Evolutionary conservation across 2,329 filamentous ascomycete genomes (phyloP).

Genomic region (Aspergillaceae sp.): DNA sequence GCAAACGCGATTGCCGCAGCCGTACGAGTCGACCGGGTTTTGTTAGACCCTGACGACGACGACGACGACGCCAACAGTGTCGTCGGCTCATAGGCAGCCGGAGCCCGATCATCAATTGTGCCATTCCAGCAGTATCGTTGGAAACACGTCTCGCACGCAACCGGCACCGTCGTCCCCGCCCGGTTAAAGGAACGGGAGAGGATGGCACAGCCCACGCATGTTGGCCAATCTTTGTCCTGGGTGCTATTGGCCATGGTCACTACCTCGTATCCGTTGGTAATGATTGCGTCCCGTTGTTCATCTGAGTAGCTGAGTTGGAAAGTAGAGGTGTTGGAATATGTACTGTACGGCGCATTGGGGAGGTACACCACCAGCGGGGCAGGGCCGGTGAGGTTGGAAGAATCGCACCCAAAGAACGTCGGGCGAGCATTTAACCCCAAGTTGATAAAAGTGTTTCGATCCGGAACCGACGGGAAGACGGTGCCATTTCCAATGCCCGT

Average conservation of each 20-base stretch:
- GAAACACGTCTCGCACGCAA: conserved; percentile 70
- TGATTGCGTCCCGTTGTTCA: conserved; percentile 64
- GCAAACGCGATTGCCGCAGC: conserved; percentile 2
- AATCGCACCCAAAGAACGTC: conserved; percentile 73
- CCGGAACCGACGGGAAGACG: conserved; percentile 63
- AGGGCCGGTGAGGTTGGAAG: conserved; percentile 50
- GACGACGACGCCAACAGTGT: conserved; percentile 2
- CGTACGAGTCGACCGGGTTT: conserved; percentile 1
- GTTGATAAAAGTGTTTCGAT: conserved; percentile 69
- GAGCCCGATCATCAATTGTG: conserved; percentile 40
- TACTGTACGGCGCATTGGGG: conserved; percentile 73
- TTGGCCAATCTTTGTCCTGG: conserved; percentile 63
- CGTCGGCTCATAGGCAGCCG: conserved; percentile 8
- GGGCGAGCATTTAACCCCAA: conserved; percentile 64
- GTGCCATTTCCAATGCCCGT: conserved; percentile 56
- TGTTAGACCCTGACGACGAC: conserved; percentile 1
- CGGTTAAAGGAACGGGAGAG: conserved; percentile 66
- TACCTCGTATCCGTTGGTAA: conserved; percentile 76
- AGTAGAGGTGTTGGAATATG: conserved; percentile 69
- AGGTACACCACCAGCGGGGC: conserved; percentile 74
- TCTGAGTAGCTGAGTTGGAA: conserved; percentile 59
- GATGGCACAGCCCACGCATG: conserved; percentile 82
- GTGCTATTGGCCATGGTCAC: conserved; percentile 78
- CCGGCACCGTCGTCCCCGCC: conserved; percentile 60
- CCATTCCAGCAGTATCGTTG: conserved; percentile 87